Evolutionary conservation across 441 rosid genomes (phyloP).

Genomic region (Mallotus japonicus): DNA sequence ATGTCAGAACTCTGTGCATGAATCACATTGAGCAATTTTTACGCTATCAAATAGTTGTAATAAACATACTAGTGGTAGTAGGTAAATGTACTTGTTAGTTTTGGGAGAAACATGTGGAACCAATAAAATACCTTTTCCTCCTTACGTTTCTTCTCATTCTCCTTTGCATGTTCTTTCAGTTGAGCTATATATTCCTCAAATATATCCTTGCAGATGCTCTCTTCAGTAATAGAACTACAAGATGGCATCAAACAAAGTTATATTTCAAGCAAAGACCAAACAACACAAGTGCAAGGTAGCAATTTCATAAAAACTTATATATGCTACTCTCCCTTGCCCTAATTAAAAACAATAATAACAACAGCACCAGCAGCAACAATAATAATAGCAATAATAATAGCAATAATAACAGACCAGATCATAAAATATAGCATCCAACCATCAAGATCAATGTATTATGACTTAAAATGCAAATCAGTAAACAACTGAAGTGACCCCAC

Average conservation of each 20-base stretch:
- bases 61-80: neutral
- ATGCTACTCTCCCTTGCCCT: neutral
- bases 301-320: neutral
- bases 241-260: constrained; percentile 4
- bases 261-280: neutral
- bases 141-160: constrained; percentile 83
- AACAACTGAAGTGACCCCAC: neutral
- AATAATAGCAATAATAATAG: neutral
- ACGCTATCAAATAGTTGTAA: neutral
- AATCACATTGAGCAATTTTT: neutral
- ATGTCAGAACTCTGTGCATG: no score
- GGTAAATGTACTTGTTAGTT: neutral
- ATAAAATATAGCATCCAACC: neutral
- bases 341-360: neutral
- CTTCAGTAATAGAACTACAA: constrained; percentile 72
- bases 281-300: neutral
- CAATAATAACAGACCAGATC: neutral
- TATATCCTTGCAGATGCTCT: constrained; percentile 59
- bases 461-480: neutral
- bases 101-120: neutral
- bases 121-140: constrained; percentile 74
- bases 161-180: constrained; percentile 80
- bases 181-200: constrained; percentile 74
- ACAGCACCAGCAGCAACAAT: no score
- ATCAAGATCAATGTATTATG: neutral